Base-by-base conservation (phyloP, 169 alveolate species). In the Cryptosporidium sp. region DNA sequence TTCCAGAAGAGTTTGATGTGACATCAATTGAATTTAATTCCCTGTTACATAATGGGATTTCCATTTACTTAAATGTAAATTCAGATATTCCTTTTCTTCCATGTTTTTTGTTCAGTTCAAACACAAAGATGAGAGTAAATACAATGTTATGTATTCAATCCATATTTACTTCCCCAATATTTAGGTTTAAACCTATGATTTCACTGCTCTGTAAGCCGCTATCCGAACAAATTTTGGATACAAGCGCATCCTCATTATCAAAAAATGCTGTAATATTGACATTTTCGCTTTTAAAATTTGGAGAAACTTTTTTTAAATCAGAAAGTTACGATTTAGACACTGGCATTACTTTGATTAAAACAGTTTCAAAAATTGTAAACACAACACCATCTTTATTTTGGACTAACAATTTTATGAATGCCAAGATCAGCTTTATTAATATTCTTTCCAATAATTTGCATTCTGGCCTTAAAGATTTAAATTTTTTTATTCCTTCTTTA, bases 371-470 rank as follows among this genome's bases (percentile, higher is more conserved):
- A 16, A 45, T 59, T 35, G 68, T 80, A 18, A 62, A 55, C 37
- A 80, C 39, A 31, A 80, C 89, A 31, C 89, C 89, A 1, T 43
- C 68, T 31, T 43, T 62, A 7, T 65, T 80, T 80, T 80, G 89
- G 89, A 65, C 45, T 3, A 37, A 65, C 35, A 50, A 80, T 62
- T 65, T 39, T 35, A 9, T 62, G 23, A n/a, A 61, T 59, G 12
- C 12, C n/a, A 33, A 80, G 0, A 80, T 14, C 21, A 62, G 68
- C 39, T 65, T 80, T 43, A 61, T 80, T 18, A 2, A 80, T 6
- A 23, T 37, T 35, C 62, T 80, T 16, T 80, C 89, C n/a, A 59
- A 18, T 29, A 31, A 61, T 26, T 39, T 80, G 23, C 26, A 26
- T 37, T 18, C 45, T 12, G 69, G 65, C 18, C 45, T 80, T 43